phyloP scores from a whole-genome alignment of 768 basidiomycete species.

The Nidularia pulvinata region DNA sequence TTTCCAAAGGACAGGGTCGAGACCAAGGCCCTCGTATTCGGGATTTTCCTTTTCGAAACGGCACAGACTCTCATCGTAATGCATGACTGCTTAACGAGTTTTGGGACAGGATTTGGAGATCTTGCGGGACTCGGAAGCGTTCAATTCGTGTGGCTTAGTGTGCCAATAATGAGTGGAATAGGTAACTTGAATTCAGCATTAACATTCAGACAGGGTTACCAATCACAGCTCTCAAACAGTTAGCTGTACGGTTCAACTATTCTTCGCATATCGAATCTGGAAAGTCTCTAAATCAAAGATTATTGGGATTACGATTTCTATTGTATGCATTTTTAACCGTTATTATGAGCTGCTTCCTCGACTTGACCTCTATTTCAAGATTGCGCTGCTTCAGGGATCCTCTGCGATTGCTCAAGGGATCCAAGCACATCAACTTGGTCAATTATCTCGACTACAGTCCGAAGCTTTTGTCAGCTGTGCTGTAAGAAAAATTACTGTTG shows the following conservation, averaged over 20 bases:
- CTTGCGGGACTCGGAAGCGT: constrained; percentile 15
- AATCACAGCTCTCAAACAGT: too few relatives aligned
- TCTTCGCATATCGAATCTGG: constrained; percentile 19
- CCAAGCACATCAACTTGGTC: not conserved
- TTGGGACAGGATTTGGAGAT: constrained; percentile 17
- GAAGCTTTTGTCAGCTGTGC: not conserved
- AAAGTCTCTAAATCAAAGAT: too few relatives aligned
- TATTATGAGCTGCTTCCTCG: too few relatives aligned
- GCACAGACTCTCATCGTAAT: constrained; percentile 19
- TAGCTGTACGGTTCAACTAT: constrained; percentile 14
- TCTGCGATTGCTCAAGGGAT: not conserved
- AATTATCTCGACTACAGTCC: too few relatives aligned
- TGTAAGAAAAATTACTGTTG: not conserved
- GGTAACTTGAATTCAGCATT: constrained; percentile 6
- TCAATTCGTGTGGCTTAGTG: constrained; percentile 17
- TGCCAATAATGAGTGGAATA: constrained; percentile 19
- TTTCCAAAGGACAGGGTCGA: constrained; percentile 17
- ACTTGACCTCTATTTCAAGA: not conserved
- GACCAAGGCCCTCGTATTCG: constrained; percentile 19
- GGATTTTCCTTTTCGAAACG: constrained; percentile 16
- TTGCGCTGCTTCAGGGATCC: not conserved
- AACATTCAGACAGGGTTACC: too few relatives aligned
- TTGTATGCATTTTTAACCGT: too few relatives aligned
- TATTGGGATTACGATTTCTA: too few relatives aligned
- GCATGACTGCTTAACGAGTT: constrained; percentile 18